Base-by-base conservation (phyloP, 805 yeast genomes). In the Barnettozyma sp. region DNA sequence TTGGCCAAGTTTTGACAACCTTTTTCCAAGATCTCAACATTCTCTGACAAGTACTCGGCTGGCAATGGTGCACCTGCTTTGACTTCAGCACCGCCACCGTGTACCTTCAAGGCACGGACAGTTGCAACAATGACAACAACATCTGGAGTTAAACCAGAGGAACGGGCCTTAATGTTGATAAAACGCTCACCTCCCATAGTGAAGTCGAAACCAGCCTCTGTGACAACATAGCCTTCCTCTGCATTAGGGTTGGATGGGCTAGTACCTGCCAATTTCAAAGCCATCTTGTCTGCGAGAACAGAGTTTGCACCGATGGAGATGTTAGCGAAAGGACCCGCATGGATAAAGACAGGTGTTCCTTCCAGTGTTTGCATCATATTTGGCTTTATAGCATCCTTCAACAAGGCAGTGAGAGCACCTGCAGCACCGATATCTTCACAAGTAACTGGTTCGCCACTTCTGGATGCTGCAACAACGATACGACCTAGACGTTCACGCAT, bases 141-240 rank as follows among this genome's bases (percentile, higher is more conserved):
- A 58, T 88, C 94, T 25, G 97, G 97, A 26, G 70, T 64, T 40
- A 83, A 70, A 5, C 95, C 96, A 26, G 94, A 82, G 14, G 94
- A 72, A 59, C 97, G 79, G 62, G 97, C 87, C 67, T 90, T 90
- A 61, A 90, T 90, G 68, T 90, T 86, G 63, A 90, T 75, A 66
- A 90, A 90, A 54, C 97, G 75, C 68, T 90, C 98, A 50, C 97
- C 97, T 47, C 98, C 98, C 97, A 90, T 90, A 33, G 97, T 90
- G 70, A 92, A 90, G 63, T 90, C 97, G 65, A 90, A 90, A 35
- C 98, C 98, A 26, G 97, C 97, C 62, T 90, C 98, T 34, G 98
- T 90, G 42, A 90, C 85, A 37, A 87, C 97, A 56, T 75, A 90
- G 47, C 97, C 97, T 36, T 76, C 71, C 56, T 44, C 71, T 60